These are phyloP conservation scores for Hypericum androsaemum DNA, from an alignment of 345 rosid genomes.

Conservation along the genomic window DNA sequence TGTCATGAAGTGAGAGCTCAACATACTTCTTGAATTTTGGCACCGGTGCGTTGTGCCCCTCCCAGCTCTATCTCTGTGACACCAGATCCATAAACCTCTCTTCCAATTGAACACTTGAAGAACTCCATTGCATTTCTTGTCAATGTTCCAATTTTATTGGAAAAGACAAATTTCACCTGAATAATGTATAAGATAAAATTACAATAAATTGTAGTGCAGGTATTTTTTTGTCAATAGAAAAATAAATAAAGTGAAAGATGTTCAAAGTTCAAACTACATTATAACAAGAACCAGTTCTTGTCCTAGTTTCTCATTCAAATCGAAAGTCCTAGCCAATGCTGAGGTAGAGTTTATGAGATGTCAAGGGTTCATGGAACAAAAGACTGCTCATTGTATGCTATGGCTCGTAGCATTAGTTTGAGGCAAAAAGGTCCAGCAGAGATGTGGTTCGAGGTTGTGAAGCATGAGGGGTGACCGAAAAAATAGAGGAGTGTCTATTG, in stretches of 20 bases:
- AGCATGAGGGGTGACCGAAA: too few species aligned
- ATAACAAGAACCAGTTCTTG: conserved; percentile 42
- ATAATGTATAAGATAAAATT: conserved; percentile 14
- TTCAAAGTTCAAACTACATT: neutral
- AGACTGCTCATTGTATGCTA: too few species aligned
- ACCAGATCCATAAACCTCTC: conserved; percentile 86
- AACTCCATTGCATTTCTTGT: conserved; percentile 99
- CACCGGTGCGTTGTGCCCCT: conserved; percentile 59
- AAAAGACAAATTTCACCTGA: conserved; percentile 96
- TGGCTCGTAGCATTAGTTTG: too few species aligned
- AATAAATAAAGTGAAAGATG: neutral
- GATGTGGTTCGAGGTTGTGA: too few species aligned
- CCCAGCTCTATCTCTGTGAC: conserved; percentile 88
- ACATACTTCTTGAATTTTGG: conserved; percentile 51
- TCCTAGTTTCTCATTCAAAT: conserved; percentile 98
- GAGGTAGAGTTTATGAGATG: conserved; percentile 83
- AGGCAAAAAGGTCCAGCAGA: too few species aligned
- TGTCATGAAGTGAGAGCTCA: conserved; percentile 6
- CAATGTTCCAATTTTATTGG: conserved; percentile 98
- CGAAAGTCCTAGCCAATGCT: conserved; percentile 92
- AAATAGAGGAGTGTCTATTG: too few species aligned
- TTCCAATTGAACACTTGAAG: conserved; percentile 98
- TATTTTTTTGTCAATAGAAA: too few species aligned
- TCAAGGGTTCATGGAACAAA: too few species aligned
- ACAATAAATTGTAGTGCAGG: too few species aligned